phyloP scores from a whole-genome alignment of 768 basidiomycete species.

The Strobilomyces dryophilus region DNA sequence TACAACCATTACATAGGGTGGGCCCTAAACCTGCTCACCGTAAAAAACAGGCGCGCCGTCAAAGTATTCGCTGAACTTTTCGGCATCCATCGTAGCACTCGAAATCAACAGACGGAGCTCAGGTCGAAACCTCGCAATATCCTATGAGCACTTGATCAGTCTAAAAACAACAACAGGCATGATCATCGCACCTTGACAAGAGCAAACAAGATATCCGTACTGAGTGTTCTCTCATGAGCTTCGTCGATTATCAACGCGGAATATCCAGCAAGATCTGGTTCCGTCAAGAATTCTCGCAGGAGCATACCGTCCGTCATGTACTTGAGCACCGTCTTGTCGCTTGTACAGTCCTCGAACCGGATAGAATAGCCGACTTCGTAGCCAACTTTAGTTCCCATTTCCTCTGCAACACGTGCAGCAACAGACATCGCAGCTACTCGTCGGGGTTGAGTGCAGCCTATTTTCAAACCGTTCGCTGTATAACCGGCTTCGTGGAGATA shows the following conservation, averaged over 20 bases:
- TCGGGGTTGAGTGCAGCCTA: constrained; percentile 92
- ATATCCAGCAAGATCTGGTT: constrained; percentile 94
- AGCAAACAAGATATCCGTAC: constrained; percentile 98
- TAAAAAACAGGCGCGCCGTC: constrained; percentile 95
- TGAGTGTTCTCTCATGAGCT: constrained; percentile 95
- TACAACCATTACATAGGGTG: background rate
- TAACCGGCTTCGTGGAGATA: constrained; percentile 98
- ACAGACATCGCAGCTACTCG: constrained; percentile 99
- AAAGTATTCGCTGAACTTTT: constrained; percentile 97
- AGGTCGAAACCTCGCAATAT: constrained; percentile 94
- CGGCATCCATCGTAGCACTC: constrained; percentile 94
- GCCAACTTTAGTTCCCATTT: constrained; percentile 96
- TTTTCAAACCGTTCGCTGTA: constrained; percentile 79
- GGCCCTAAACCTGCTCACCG: constrained; percentile 43
- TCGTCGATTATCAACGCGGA: constrained; percentile 97
- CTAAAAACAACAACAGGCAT: constrained; percentile 8
- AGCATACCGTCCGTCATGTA: constrained; percentile 99
- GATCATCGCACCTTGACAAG: constrained; percentile 84
- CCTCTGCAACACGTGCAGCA: constrained; percentile 97
- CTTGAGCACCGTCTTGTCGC: constrained; percentile 97
- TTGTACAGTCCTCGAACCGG: constrained; percentile 98
- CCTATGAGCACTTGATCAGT: constrained; percentile 45
- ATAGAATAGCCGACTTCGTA: constrained; percentile 99
- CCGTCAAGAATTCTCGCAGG: constrained; percentile 92
- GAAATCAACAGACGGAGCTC: constrained; percentile 93